These are phyloP conservation scores for Ogataea salicorniae DNA, from an alignment of 805 yeast genomes.

Conservation along the genomic window DNA sequence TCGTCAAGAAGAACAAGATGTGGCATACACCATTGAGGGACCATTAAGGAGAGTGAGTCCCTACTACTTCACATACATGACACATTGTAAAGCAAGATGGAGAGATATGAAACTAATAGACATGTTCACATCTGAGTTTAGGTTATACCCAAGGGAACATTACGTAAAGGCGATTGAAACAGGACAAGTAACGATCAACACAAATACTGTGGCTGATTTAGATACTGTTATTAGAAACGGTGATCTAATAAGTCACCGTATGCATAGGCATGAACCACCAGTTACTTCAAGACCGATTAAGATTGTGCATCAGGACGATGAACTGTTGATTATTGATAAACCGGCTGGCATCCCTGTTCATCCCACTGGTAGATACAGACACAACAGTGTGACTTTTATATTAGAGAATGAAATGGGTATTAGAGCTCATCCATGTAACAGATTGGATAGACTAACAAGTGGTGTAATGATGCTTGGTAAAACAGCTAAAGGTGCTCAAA, in stretches of 20 bases:
- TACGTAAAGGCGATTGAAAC: constrained; percentile 48
- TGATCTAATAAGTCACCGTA: constrained; percentile 69
- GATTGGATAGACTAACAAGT: constrained; percentile 86
- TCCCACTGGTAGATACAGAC: constrained; percentile 83
- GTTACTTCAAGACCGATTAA: constrained; percentile 56
- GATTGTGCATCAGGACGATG: constrained; percentile 69
- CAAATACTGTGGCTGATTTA: constrained; percentile 49
- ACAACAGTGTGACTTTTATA: constrained; percentile 70
- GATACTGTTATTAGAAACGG: constrained; percentile 75
- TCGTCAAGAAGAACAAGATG: constrained; percentile 55
- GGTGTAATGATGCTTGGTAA: constrained; percentile 92
- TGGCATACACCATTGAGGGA: constrained; percentile 52
- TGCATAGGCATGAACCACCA: constrained; percentile 90
- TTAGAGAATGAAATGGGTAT: constrained; percentile 65
- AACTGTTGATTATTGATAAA: constrained; percentile 79
- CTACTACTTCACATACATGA: constrained; percentile 82
- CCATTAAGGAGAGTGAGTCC: constrained; percentile 72
- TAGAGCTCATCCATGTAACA: constrained; percentile 75
- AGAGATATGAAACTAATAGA: constrained; percentile 75
- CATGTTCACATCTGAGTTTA: constrained; percentile 76
- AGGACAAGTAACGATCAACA: constrained; percentile 74
- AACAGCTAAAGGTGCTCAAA: constrained; percentile 71
- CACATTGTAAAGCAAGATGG: constrained; percentile 92
- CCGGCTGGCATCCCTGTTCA: constrained; percentile 96
- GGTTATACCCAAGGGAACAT: constrained; percentile 68